phyloP scores from a whole-genome alignment of 257 asterid genomes.

The Rauvolfia tetraphylla region DNA sequence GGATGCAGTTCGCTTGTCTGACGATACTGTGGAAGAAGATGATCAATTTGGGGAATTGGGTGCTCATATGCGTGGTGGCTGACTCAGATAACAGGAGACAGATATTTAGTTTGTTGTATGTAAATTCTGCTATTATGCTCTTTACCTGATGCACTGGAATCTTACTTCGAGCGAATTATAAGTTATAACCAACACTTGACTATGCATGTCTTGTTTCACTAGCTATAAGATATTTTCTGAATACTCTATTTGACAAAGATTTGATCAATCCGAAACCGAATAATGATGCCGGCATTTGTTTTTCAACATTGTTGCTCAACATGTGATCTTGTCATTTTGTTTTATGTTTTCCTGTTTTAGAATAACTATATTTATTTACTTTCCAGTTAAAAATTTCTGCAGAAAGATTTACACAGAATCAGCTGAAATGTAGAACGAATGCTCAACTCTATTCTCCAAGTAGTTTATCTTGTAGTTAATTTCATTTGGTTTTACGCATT shows the following conservation, averaged over 20 bases:
- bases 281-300: neutral
- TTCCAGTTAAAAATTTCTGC: too few relatives aligned
- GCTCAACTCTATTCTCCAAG: neutral
- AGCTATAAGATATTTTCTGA: neutral
- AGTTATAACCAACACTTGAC: neutral
- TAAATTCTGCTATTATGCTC: slow-evolving; percentile 2
- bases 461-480: neutral
- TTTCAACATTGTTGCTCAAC: neutral
- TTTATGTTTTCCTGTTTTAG: neutral
- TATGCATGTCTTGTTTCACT: neutral
- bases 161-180: neutral
- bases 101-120: neutral
- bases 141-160: neutral
- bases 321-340: neutral
- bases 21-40: slow-evolving; percentile 96
- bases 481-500: neutral
- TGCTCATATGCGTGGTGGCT: slow-evolving; percentile 98
- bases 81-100: slow-evolving; percentile 16
- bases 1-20: slow-evolving; percentile 92
- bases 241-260: neutral
- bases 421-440: neutral
- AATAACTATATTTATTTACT: too few relatives aligned
- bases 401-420: neutral
- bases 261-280: neutral
- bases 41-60: slow-evolving; percentile 98